A percentile compares a stretch with the other conserved stretches of the same genome.
Conservation (phyloP, 1,284 basidiomycete species). For the Puccinia horiana region DNA sequence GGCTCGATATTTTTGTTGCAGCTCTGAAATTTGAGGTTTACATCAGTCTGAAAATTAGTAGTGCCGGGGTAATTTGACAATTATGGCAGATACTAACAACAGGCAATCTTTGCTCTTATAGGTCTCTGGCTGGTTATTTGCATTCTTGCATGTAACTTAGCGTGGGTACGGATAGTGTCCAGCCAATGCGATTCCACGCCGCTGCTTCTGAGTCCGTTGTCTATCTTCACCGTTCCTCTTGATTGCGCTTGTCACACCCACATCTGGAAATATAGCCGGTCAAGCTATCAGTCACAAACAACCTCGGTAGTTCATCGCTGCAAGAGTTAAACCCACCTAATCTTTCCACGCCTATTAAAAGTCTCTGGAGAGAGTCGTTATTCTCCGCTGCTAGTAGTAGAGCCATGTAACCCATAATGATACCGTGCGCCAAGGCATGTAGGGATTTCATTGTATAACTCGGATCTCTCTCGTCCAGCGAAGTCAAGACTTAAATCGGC, state of each 20-base stretch:
- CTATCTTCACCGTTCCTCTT: background rate
- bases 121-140: background rate
- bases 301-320: background rate
- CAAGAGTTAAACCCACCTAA: background rate
- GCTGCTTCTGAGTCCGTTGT: background rate
- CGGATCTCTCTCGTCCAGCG: background rate
- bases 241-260: background rate
- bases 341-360: no score
- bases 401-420: background rate
- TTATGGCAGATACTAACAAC: background rate
- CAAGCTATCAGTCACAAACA: background rate
- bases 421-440: background rate
- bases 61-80: background rate
- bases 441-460: background rate
- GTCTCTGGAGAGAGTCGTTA: background rate
- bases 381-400: background rate
- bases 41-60: background rate
- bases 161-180: slow-evolving; percentile 14
- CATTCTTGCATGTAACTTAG: background rate
- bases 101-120: slow-evolving; percentile 19
- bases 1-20: background rate
- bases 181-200: slow-evolving; percentile 13
- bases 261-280: background rate
- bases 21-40: background rate
- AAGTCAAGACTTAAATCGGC: background rate